Evolutionary conservation across 1,284 basidiomycete genomes (phyloP).

Genomic region (Entoloma clypeatum): DNA sequence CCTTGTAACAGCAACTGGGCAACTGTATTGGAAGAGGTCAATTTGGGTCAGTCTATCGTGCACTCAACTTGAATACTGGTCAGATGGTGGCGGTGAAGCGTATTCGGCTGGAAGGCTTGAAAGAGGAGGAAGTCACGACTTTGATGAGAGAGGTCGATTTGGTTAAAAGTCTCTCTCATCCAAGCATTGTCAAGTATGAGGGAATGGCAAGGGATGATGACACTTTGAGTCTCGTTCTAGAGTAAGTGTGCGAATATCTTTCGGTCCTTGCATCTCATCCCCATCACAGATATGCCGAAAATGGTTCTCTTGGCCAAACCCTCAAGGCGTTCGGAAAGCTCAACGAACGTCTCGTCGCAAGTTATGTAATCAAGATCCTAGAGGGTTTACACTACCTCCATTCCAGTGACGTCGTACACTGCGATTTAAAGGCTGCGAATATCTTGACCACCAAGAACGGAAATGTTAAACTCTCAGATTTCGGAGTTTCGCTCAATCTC

Average conservation of each 20-base stretch:
- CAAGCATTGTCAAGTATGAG: constrained; percentile 94
- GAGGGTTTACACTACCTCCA: constrained; percentile 92
- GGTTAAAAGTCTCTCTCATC: constrained; percentile 84
- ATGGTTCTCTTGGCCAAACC: constrained; percentile 88
- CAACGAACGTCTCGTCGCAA: constrained; percentile 84
- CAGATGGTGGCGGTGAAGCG: constrained; percentile 96
- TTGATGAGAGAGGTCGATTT: constrained; percentile 91
- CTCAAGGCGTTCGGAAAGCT: constrained; percentile 89
- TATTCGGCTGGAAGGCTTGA: constrained; percentile 81
- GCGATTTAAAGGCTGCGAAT: constrained; percentile 98
- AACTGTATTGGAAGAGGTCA: constrained; percentile 96
- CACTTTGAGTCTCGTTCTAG: constrained; percentile 86
- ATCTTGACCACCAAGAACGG: constrained; percentile 97
- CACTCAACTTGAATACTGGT: constrained; percentile 87
- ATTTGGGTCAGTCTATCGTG: constrained; percentile 93
- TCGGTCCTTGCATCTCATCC: constrained; percentile 16
- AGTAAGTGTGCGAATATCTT: constrained; percentile 53
- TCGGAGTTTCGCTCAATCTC: constrained; percentile 97
- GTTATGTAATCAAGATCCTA: constrained; percentile 90
- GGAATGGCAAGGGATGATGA: constrained; percentile 90
- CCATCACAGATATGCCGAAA: constrained; percentile 78
- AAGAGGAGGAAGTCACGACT: constrained; percentile 81
- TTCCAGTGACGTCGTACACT: constrained; percentile 76
- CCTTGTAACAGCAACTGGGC: constrained; percentile 72
- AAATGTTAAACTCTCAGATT: constrained; percentile 97